Base-by-base conservation (phyloP, 179 eudicot genomes). In the Carnegiea gigantea region DNA sequence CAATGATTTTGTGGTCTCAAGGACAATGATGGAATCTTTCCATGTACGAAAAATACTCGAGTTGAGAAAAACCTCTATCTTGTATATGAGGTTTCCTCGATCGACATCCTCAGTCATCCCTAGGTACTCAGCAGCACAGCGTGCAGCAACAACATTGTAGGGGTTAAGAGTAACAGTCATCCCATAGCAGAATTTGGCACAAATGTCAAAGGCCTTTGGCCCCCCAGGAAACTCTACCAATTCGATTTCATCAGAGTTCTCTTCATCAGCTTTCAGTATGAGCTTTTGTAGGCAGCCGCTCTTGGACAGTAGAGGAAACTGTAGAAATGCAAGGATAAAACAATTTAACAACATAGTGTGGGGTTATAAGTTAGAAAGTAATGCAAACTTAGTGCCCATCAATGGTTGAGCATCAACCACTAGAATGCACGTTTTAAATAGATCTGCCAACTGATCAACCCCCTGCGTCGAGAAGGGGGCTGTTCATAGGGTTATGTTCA, bases 131-230 rank as follows among this genome's bases (percentile, higher is more conserved):
- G 98, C 93, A n/a, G 90, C 97, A 88, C 97, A 92, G 46, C 97
- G 92, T 44, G 95, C 92, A 80, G 97, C 93, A 36, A 90, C 97
- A 2, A 93, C 92, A 84, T 91, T 93, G 91, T 92, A 92, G 38
- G 98, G 89, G 83, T 89, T 91, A 48, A 93, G 92, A 72, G 97
- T 92, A 33, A 93, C 95, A 2, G 88, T 87, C 84, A 92, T 86
- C 17, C 97, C 98, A 70, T 93, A 93, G 86, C 97, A 93, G 88
- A 93, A 93, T 76, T 92, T 93, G 77, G 95, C 95, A 81, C 97
- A 93, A 15, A 93, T 90, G 78, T 93, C 95, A 44, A 93, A 93
- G 20, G 92, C 90, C 82, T 90, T 93, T 23, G 93, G 90, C 73
- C 98, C 97, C 21, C 97, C 93, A 23, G 98, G 98, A 83, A 92